Evolutionary conservation across 2,329 filamentous ascomycete species (phyloP).

Genomic region (Cytospora leucostoma): DNA sequence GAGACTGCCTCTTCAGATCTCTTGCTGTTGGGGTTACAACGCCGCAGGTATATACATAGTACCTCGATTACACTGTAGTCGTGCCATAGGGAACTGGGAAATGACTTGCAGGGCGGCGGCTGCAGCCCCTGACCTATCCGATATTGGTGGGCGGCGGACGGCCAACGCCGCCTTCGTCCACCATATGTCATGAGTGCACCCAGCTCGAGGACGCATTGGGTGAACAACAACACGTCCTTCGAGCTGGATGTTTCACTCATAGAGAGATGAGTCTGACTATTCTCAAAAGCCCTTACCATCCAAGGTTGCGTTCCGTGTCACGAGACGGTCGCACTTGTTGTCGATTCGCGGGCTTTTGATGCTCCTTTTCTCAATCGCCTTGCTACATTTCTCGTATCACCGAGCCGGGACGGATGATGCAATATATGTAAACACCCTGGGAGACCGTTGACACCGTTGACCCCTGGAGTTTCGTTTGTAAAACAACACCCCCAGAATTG

Average conservation of each 20-base stretch:
- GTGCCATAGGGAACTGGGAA: slow-evolving; percentile 5
- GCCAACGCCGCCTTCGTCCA: slow-evolving; percentile 8
- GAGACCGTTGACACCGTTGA: neutral
- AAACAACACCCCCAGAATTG: neutral
- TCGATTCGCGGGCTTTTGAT: slow-evolving; percentile 9
- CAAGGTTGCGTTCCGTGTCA: slow-evolving; percentile 3
- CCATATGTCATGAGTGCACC: neutral
- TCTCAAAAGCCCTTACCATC: neutral
- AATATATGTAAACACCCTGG: slow-evolving; percentile 7
- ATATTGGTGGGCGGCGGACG: neutral
- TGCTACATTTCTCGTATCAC: slow-evolving; percentile 22
- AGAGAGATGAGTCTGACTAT: neutral
- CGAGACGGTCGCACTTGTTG: slow-evolving; percentile 4
- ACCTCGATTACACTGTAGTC: neutral
- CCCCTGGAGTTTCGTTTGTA: neutral
- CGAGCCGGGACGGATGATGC: slow-evolving; percentile 22
- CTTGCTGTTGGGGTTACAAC: slow-evolving; percentile 4
- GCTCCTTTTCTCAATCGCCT: slow-evolving; percentile 12
- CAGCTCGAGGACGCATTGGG: neutral
- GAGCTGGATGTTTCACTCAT: slow-evolving; percentile 6
- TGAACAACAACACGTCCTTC: neutral
- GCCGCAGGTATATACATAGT: slow-evolving; percentile 7
- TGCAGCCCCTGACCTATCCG: slow-evolving; percentile 7
- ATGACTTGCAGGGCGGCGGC: slow-evolving; percentile 19
- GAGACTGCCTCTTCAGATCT: neutral